Evolutionary conservation across 2,329 filamentous ascomycete species (phyloP), one percentile per base, ranked within the genome.

Genomic region (Curvularia sp.): DNA sequence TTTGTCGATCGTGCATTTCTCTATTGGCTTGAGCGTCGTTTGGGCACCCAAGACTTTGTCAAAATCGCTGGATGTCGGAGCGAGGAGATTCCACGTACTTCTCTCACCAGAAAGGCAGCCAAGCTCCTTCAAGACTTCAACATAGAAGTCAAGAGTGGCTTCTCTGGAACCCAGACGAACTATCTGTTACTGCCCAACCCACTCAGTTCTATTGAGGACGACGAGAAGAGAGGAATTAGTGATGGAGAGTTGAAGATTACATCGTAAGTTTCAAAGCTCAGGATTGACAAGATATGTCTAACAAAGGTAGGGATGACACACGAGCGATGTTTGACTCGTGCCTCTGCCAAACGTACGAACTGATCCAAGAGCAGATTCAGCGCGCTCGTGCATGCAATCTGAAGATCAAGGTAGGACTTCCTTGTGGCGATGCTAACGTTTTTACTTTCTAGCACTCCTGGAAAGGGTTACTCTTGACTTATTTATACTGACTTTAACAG

Each of bases 1-100:
- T 73, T 72, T 22, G 65, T 75, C 0, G 70, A 75, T 2, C 59
- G 65, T 0, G 62, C 5, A 0, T 74, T 74, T 28, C 18, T 72
- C 0, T 7, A 47, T 1, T 72, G 64, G 64, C 44, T 75, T 0
- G 69, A 74, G 18, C 53, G 49, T 5, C 62, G 63, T 5, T 6
- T 74, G 0, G 73, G 73, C 0, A 58, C 44, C 0, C 8, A 10
- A 0, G 63, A 71, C 42, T 75, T 73, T 49, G 1, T 63, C 0
- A 49, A 57, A 28, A 64, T 75, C 15, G 62, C 62, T 0, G 70
- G 66, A 0, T 53, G 48, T 8, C 12, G 56, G 0, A 64, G 60
- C 0, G 57, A 66, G 2, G 38, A 68, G 0, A 1, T 68, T 0
- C 58, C 62, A 1, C 63, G 43, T 6, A 72, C 67, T 1, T 63